These are phyloP conservation scores for Colletotrichum navitas DNA, from an alignment of 2,329 filamentous ascomycete species.

Conservation along the genomic window DNA sequence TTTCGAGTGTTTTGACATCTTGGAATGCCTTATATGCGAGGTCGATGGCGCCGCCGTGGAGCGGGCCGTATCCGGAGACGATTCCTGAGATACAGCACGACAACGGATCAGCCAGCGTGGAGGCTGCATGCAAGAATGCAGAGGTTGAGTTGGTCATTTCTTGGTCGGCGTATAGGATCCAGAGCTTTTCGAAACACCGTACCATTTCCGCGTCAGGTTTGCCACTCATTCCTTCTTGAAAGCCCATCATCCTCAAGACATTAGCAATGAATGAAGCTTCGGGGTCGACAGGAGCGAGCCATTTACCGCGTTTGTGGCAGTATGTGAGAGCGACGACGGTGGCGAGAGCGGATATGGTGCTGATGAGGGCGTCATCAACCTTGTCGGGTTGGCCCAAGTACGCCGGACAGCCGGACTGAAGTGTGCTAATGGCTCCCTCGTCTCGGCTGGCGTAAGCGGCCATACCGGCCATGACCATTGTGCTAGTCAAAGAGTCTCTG, in stretches of 20 bases:
- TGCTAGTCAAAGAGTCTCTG: slow-evolving; percentile 51
- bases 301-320: slow-evolving; percentile 54
- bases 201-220: slow-evolving; percentile 49
- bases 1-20: slow-evolving; percentile 53
- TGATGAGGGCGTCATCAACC: slow-evolving; percentile 18
- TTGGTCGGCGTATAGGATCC: slow-evolving; percentile 61
- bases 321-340: slow-evolving; percentile 44
- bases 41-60: slow-evolving; percentile 64
- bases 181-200: slow-evolving; percentile 51
- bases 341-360: slow-evolving; percentile 16
- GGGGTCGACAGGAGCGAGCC: slow-evolving; percentile 51
- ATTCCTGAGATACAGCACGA: slow-evolving; percentile 54
- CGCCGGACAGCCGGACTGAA: background rate
- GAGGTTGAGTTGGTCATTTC: slow-evolving; percentile 64
- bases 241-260: slow-evolving; percentile 49
- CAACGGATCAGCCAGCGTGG: slow-evolving; percentile 59
- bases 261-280: slow-evolving; percentile 56
- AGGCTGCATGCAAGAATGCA: slow-evolving; percentile 59
- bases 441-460: slow-evolving; percentile 50
- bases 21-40: slow-evolving; percentile 58
- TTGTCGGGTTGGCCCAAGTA: slow-evolving; percentile 8
- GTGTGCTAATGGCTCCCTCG: slow-evolving; percentile 47
- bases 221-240: background rate
- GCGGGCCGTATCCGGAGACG: slow-evolving; percentile 34
- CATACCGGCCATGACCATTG: slow-evolving; percentile 54